Base-by-base conservation (phyloP, 768 basidiomycete species). In the Ramaria rubella region DNA sequence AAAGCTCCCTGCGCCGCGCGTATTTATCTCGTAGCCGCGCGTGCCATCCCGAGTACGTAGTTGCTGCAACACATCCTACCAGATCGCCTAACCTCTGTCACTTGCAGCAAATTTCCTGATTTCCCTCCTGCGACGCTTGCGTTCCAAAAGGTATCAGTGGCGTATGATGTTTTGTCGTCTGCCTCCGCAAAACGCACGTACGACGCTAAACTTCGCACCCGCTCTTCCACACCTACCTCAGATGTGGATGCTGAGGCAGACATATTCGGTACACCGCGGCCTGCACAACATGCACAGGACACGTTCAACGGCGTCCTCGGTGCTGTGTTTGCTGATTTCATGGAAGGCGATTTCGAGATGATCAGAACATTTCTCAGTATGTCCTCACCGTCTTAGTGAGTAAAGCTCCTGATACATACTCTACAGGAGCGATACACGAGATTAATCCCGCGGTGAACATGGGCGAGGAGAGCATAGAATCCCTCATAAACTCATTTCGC, bases 311-410 rank as follows among this genome's bases (percentile, higher is more conserved):
- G 81, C 52, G 89, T 91, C 17, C 72, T 93, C 31, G 66, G 88
- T 30, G 80, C 82, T 26, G 83, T 90, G 11, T 81, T 92, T 66
- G 83, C 81, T 58, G 91, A 94, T 64, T 88, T 91, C 61, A 69
- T 93, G 44, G 87, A 91, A 54, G 91, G 90, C 5, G 90, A 93
- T 69, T 72, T 93, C n/a, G 88, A 92, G 66, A 81, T 90, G 67
- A 84, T 92, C 64, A 79, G 87, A 55, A 81, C 81, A 1, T 69
- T 91, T 21, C 77, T 93, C 24, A 81, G 88, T 88, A 62, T 51
- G 86, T 75, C 14, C 45, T 19, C 9, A n/a, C 19, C 17, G 48
- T 57, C 27, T 51, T 2, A 54, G 30, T 55, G 44, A 21, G 43
- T 36, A 34, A 23, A 48, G 43, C 3, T 58, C 15, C 51, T n/a